Evolutionary conservation across 2,329 filamentous ascomycete genomes (phyloP).

Genomic region (Cladosporium sp.): DNA sequence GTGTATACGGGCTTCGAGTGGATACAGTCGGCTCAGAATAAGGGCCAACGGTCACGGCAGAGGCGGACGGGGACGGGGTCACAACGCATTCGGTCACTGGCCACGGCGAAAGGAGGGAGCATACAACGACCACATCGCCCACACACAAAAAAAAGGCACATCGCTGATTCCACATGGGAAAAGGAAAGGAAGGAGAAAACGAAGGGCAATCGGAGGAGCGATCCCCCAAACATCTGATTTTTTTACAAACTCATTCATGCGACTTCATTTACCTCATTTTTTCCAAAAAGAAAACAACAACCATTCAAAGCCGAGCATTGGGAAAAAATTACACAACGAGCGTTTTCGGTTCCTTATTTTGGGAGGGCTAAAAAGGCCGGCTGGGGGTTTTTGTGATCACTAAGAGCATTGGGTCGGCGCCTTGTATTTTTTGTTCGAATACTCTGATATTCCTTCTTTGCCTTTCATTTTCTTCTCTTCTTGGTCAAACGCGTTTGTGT

Average conservation of each 20-base stretch:
- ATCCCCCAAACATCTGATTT: neutral
- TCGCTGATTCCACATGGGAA: neutral
- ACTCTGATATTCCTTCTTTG: neutral
- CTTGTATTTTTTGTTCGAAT: neutral
- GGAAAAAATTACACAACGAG: neutral
- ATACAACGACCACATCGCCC: neutral
- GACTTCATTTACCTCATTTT: neutral
- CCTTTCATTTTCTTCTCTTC: neutral
- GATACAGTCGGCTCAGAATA: too few species aligned
- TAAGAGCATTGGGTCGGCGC: conserved; percentile 12
- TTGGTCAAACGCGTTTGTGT: neutral
- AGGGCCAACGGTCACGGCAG: neutral
- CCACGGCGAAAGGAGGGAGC: neutral
- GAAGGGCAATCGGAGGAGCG: neutral
- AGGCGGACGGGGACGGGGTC: neutral
- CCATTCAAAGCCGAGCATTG: neutral
- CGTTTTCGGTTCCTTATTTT: neutral
- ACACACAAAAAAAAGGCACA: neutral
- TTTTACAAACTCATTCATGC: neutral
- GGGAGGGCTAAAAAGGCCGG: neutral
- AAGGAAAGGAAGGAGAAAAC: neutral
- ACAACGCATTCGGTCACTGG: neutral
- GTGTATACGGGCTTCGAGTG: neutral
- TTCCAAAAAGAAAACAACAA: neutral
- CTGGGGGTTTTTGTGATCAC: neutral